A percentile compares a stretch with the other conserved stretches of the same genome.
Conservation (phyloP, 2,329 filamentous ascomycete species). For the Claviceps pusilla region DNA sequence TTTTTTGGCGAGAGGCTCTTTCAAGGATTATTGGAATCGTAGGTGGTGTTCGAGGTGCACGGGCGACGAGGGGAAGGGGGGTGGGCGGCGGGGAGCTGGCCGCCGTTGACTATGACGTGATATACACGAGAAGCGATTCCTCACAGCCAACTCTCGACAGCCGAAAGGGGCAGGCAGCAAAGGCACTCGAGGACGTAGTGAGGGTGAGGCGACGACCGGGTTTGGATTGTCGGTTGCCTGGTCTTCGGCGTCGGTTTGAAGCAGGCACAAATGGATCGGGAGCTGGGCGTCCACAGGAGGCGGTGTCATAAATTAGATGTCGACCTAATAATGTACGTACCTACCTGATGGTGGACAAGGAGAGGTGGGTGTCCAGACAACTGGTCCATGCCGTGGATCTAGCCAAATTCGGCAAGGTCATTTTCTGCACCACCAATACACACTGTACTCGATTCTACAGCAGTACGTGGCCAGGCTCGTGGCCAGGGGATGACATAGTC, state of each 20-base stretch:
- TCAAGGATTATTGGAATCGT: neutral
- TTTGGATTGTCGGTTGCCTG: neutral
- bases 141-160: constrained; percentile 1
- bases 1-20: neutral
- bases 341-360: neutral
- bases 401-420: too few relatives aligned
- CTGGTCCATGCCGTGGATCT: too few relatives aligned
- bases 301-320: neutral
- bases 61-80: constrained; percentile 1
- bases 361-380: neutral
- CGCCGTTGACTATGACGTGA: constrained; percentile 2
- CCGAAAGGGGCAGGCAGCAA: neutral
- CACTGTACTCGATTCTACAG: too few relatives aligned
- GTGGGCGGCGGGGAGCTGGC: neutral
- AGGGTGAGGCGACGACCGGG: neutral
- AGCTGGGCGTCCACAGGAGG: neutral
- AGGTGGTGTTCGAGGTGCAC: constrained; percentile 7
- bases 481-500: too few relatives aligned
- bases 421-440: too few relatives aligned
- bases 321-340: neutral
- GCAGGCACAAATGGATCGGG: constrained; percentile 1
- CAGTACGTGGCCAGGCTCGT: too few relatives aligned
- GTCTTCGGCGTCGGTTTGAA: neutral
- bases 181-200: neutral
- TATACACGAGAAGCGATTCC: constrained; percentile 1